phyloP scores from a whole-genome alignment of 192 early-diverging fungal species.

The Umbelopsis isabellina region DNA sequence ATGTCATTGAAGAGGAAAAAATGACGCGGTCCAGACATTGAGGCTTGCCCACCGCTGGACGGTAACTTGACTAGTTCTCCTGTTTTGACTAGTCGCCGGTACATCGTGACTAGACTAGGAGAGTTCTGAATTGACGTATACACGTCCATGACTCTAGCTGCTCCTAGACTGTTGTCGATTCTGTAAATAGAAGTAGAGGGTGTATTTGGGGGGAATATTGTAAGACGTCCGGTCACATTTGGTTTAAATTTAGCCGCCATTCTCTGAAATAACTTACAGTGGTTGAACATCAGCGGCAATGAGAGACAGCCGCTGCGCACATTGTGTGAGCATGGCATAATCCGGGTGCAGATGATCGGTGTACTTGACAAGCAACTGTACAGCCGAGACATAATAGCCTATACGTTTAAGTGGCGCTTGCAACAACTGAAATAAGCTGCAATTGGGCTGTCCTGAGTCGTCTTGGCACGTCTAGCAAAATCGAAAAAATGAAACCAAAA shows the following conservation, averaged over 20 bases:
- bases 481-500: too few relatives aligned
- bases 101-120: neutral
- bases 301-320: neutral
- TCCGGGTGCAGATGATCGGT: constrained; percentile 21
- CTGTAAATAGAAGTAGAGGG: neutral
- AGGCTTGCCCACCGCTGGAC: neutral
- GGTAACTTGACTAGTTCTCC: constrained; percentile 1
- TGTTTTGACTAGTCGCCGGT: neutral
- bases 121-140: neutral
- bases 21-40: constrained; percentile 2
- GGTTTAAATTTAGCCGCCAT: too few relatives aligned
- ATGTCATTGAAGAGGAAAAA: constrained; percentile 16
- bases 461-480: neutral
- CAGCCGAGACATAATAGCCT: constrained; percentile 5
- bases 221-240: too few relatives aligned
- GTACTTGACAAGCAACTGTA: constrained; percentile 7
- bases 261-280: neutral
- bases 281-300: constrained; percentile 17
- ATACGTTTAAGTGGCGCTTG: constrained; percentile 5
- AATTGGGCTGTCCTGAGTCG: neutral
- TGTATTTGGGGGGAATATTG: too few relatives aligned
- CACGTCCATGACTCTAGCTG: constrained; percentile 19
- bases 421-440: neutral
- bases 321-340: constrained; percentile 3
- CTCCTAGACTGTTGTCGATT: neutral